Evolutionary conservation across 768 basidiomycete species (phyloP).

Genomic region (Melanogaster broomeanus): DNA sequence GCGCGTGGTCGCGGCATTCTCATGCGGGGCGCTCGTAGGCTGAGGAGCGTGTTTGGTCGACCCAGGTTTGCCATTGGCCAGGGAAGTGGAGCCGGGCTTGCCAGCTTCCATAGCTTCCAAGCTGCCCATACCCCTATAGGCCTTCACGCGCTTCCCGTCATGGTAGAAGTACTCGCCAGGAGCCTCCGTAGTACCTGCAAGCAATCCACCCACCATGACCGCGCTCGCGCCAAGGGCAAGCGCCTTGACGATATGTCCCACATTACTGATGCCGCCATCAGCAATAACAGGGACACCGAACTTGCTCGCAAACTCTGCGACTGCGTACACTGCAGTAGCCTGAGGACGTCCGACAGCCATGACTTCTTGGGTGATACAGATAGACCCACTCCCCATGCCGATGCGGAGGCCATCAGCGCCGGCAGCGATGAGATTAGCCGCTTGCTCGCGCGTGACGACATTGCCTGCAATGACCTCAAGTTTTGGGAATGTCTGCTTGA

Average conservation of each 20-base stretch:
- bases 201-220: constrained; percentile 97
- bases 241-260: constrained; percentile 98
- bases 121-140: constrained; percentile 98
- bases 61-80: constrained; percentile 26
- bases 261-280: constrained; percentile 93
- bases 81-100: constrained; percentile 37
- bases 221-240: constrained; percentile 91
- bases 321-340: constrained; percentile 96
- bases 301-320: constrained; percentile 88
- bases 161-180: constrained; percentile 99
- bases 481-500: constrained; percentile 81
- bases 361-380: constrained; percentile 99
- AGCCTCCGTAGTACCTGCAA: constrained; percentile 95
- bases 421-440: constrained; percentile 88
- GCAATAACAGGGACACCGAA: constrained; percentile 98
- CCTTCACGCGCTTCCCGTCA: constrained; percentile 97
- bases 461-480: constrained; percentile 97
- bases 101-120: constrained; percentile 92
- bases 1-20: constrained; percentile 94
- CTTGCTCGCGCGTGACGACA: constrained; percentile 97
- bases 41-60: constrained; percentile 50
- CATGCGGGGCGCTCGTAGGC: constrained; percentile 51
- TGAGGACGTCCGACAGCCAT: constrained; percentile 99
- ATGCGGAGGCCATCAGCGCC: constrained; percentile 95
- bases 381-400: constrained; percentile 98